Conservation (phyloP, 2,329 filamentous ascomycete species). For the Hypoxylon rubiginosum region DNA sequence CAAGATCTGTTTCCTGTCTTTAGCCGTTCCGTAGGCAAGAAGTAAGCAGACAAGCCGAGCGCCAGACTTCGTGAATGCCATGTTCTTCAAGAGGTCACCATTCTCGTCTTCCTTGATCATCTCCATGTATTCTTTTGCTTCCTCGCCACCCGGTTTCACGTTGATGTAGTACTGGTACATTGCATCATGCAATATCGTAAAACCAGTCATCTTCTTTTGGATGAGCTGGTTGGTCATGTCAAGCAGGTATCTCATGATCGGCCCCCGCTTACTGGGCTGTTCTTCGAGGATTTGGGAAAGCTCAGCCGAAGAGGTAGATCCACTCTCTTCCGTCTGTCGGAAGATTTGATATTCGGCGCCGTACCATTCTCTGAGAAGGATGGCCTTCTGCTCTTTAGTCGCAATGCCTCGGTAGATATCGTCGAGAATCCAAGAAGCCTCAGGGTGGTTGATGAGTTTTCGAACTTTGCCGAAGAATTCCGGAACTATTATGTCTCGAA, state of each 20-base stretch:
- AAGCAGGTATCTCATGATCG: conserved; percentile 87
- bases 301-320: conserved; percentile 71
- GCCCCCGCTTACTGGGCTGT: conserved; percentile 85
- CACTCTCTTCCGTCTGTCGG: conserved; percentile 65
- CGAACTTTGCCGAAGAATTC: conserved; percentile 96
- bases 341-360: conserved; percentile 92
- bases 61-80: conserved; percentile 94
- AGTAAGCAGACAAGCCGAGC: conserved; percentile 84
- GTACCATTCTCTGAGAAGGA: conserved; percentile 94
- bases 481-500: conserved; percentile 88
- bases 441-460: conserved; percentile 93
- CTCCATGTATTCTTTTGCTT: conserved; percentile 89
- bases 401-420: conserved; percentile 94
- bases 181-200: conserved; percentile 97
- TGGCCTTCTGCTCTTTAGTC: conserved; percentile 86
- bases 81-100: conserved; percentile 91
- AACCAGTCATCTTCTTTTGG: conserved; percentile 96
- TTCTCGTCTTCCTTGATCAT: conserved; percentile 92
- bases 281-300: conserved; percentile 80
- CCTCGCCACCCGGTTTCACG: conserved; percentile 80
- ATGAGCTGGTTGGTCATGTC: conserved; percentile 92
- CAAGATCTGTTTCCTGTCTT: conserved; percentile 91
- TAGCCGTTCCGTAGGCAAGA: conserved; percentile 87
- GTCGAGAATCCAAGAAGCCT: conserved; percentile 97
- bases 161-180: conserved; percentile 97